Conservation (phyloP, 1,284 basidiomycete genomes). For the Malassezia nana region DNA sequence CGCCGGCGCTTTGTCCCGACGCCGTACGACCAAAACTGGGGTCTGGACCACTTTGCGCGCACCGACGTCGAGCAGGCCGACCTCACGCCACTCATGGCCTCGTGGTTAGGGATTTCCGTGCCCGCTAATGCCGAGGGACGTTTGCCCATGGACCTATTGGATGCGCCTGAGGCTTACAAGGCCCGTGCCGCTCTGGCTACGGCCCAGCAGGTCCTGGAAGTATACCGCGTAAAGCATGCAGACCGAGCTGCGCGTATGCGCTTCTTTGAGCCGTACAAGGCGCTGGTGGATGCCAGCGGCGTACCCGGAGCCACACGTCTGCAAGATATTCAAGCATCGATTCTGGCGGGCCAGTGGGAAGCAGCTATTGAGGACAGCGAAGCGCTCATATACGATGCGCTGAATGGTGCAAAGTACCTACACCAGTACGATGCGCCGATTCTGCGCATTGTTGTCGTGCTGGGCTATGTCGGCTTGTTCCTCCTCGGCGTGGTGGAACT, state of each 20-base stretch:
- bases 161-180: constrained; percentile 49
- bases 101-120: constrained; percentile 29
- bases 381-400: constrained; percentile 55
- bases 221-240: constrained; percentile 71
- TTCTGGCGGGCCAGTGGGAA: constrained; percentile 51
- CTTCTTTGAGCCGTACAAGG: constrained; percentile 23
- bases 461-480: constrained; percentile 70
- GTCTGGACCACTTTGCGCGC: constrained; percentile 23
- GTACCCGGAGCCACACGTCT: constrained; percentile 49
- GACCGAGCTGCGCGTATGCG: constrained; percentile 23
- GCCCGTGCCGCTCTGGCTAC: constrained; percentile 63
- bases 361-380: constrained; percentile 54
- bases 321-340: constrained; percentile 45
- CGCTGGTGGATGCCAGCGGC: constrained; percentile 8
- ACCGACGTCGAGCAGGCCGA: constrained; percentile 70
- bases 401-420: constrained; percentile 67
- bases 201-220: constrained; percentile 66
- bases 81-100: constrained; percentile 63
- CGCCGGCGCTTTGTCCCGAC: not conserved
- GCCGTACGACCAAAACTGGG: constrained; percentile 33
- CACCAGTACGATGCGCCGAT: constrained; percentile 73
- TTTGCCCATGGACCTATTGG: constrained; percentile 44
- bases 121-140: constrained; percentile 49
- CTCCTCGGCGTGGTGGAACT: constrained; percentile 40
- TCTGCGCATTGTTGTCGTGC: constrained; percentile 61